Base-by-base conservation (phyloP, 306 rosid species). In the Datisca glomerata region DNA sequence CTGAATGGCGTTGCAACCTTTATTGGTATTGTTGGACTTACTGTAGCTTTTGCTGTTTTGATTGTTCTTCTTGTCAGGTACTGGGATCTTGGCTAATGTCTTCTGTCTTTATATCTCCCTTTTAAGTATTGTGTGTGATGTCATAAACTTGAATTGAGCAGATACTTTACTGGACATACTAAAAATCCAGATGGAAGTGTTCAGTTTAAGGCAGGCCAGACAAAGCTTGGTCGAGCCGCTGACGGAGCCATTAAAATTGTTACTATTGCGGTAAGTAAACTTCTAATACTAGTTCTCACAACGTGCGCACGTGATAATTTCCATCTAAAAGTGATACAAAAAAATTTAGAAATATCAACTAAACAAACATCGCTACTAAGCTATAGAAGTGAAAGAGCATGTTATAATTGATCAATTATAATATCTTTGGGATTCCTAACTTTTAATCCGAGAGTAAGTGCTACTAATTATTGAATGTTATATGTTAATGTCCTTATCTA, bases 211-310 rank as follows among this genome's bases (percentile, higher is more conserved):
- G 69, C 78, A 0, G 99, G 99, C 44, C 41, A 24, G 74, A 91
- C 96, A 18, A 80, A 71, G 56, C 22, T 59, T 60, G 65, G 87
- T 39, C 51, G 72, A 61, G 99, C 96, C 5, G 3, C 85, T 53
- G 85, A 91, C 53, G 93, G 78, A 36, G 96, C 87, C 55, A 85
- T 91, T 57, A 81, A 85, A 72, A 91, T 91, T 34, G 43, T 81
- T 49, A 91, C 99, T 32, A 77, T 91, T 69, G 99, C 96, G 53
- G 99, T 91, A 85, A n/a, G n/a, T n/a, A n/a, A n/a, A n/a, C n/a
- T n/a, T n/a, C n/a, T n/a, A n/a, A n/a, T n/a, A n/a, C n/a, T n/a
- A n/a, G n/a, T n/a, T n/a, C n/a, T n/a, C n/a, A n/a, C n/a, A n/a
- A n/a, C n/a, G n/a, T n/a, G n/a, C n/a, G n/a, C n/a, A n/a, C n/a